These are phyloP conservation scores for Porcisia deanei DNA, from an alignment of 208 protist genomes.

Conservation along the genomic window DNA sequence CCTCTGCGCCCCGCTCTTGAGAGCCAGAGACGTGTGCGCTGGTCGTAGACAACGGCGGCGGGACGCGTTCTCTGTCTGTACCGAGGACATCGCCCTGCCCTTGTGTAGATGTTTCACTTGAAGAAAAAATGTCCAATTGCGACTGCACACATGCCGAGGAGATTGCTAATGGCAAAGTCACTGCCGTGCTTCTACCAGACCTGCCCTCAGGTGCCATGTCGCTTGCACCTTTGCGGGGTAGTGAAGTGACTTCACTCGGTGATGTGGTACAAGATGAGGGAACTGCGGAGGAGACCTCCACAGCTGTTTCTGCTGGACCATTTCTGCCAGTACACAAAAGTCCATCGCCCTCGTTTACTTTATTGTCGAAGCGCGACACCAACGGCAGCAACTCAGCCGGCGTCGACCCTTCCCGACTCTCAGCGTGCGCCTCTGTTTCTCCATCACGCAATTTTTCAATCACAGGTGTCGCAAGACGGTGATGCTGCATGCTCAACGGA, in stretches of 20 bases:
- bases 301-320: neutral
- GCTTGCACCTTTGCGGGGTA: neutral
- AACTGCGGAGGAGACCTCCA: neutral
- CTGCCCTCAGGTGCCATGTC: neutral
- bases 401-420: neutral
- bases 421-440: neutral
- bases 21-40: neutral
- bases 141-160: neutral
- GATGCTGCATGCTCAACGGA: neutral
- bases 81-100: neutral
- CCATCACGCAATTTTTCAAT: neutral
- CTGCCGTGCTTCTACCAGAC: neutral
- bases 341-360: neutral
- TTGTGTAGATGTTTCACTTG: neutral
- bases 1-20: neutral
- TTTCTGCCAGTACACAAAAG: neutral
- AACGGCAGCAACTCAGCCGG: neutral
- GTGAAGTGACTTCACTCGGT: neutral
- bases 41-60: neutral
- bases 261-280: neutral
- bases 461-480: neutral
- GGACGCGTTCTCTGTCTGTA: neutral
- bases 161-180: neutral
- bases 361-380: neutral
- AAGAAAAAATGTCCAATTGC: neutral